Evolutionary conservation across 1,284 basidiomycete genomes (phyloP), one percentile per base, ranked within the genome.

Genomic region (Athelia sp.): DNA sequence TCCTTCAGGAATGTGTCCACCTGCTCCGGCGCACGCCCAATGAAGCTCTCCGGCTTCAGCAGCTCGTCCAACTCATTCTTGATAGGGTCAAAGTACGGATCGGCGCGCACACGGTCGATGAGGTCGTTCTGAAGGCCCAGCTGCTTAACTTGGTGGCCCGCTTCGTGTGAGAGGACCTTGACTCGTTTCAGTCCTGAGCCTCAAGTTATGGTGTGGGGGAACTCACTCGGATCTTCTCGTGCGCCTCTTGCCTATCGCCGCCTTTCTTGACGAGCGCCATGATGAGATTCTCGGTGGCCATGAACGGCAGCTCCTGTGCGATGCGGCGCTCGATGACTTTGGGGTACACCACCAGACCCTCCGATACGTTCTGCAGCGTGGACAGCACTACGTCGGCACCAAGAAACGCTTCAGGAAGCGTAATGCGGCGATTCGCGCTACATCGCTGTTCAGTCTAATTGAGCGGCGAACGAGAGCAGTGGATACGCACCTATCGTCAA

Each of bases 221-320:
- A 29, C 43, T 18, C 47, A 98, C 95, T 52, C 96, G 75, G 63
- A 98, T 96, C 63, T 91, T 89, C 72, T 98, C 97, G 68, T 99
- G 96, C 34, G 93, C 94, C 67, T 92, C 90, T 70, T 99, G 97
- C 35, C 97, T 79, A 68, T 99, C 96, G 1, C 95, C 97, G 36
- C 95, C 95, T 48, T 75, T 78, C 70, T 96, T 96, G 52, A 99
- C 97, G 54, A 99, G 87, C 11, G 94, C 94, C 97, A 99, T 99
- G 74, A 99, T 99, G 68, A 99, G 81, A 70, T 99, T 99, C 71
- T 98, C 93, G 2, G 94, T 95, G 2, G 92, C 91, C 97, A 99
- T 99, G 79, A 99, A 99, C 2, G 97, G 97, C 31, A 99, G 78
- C 71, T 99, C 97, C 67, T 97, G 92, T 18, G 84, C 70, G 65